Evolutionary conservation across 2,329 filamentous ascomycete genomes (phyloP).

Genomic region (Volutella citrinella): DNA sequence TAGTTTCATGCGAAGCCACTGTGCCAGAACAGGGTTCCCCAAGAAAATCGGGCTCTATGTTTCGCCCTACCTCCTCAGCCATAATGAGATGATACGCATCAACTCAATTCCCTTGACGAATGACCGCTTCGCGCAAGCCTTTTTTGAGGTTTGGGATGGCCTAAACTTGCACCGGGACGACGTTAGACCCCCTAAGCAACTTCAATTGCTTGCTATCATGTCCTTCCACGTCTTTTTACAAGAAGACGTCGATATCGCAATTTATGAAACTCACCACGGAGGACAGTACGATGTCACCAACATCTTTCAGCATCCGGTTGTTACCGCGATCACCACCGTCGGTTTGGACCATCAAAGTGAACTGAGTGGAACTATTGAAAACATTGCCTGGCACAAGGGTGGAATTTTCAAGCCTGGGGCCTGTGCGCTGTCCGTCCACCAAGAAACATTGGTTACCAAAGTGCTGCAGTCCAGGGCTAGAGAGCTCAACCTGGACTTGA

Average conservation of each 20-base stretch:
- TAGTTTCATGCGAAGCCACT: slow-evolving; percentile 36
- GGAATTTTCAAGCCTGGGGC: slow-evolving; percentile 44
- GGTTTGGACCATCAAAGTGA: slow-evolving; percentile 45
- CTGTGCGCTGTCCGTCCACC: slow-evolving; percentile 36
- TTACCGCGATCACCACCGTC: slow-evolving; percentile 42
- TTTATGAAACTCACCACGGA: slow-evolving; percentile 44
- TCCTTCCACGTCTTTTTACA: slow-evolving; percentile 5
- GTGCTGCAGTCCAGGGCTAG: slow-evolving; percentile 34
- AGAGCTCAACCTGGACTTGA: slow-evolving; percentile 29
- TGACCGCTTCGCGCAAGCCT: slow-evolving; percentile 40
- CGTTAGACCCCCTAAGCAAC: slow-evolving; percentile 1
- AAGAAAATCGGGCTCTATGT: slow-evolving; percentile 45
- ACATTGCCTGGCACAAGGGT: slow-evolving; percentile 51
- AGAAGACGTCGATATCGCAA: slow-evolving; percentile 32
- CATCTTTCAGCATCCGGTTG: slow-evolving; percentile 39
- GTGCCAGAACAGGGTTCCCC: slow-evolving; percentile 10
- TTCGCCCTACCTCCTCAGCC: slow-evolving; percentile 43
- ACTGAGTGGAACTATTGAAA: slow-evolving; percentile 42
- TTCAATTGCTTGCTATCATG: slow-evolving; percentile 5
- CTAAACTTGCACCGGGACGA: slow-evolving; percentile 14
- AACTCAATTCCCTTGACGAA: slow-evolving; percentile 34
- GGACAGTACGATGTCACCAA: slow-evolving; percentile 49
- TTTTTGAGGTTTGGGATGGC: slow-evolving; percentile 42
- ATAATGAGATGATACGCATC: slow-evolving; percentile 42
- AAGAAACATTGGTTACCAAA: slow-evolving; percentile 25